Evolutionary conservation across 75 land plant species (phyloP).

Genomic region (Cryptomeria japonica): DNA sequence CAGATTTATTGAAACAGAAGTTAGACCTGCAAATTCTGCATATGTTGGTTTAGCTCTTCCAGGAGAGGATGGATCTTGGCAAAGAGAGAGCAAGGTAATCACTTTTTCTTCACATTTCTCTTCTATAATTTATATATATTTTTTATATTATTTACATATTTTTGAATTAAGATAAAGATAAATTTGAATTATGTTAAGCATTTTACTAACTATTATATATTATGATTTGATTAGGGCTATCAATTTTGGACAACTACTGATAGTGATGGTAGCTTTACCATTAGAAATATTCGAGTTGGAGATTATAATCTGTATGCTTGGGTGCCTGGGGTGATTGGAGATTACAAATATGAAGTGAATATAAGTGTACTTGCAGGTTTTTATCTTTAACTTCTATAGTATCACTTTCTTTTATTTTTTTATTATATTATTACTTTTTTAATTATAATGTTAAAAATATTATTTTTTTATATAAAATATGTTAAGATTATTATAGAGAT

Average conservation of each 20-base stretch:
- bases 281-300: slow-evolving; percentile 48
- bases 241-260: slow-evolving; percentile 79
- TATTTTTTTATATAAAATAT: too few relatives aligned
- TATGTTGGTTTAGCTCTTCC: slow-evolving; percentile 62
- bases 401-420: too few relatives aligned
- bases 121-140: too few relatives aligned
- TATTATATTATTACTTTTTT: too few relatives aligned
- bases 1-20: slow-evolving; percentile 19
- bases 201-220: neutral
- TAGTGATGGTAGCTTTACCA: slow-evolving; percentile 52
- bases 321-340: slow-evolving; percentile 82
- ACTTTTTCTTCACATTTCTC: too few relatives aligned
- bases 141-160: neutral
- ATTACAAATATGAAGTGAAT: slow-evolving; percentile 46
- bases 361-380: slow-evolving; percentile 50
- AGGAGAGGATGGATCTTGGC: slow-evolving; percentile 66
- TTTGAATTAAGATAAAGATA: neutral
- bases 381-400: too few relatives aligned
- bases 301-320: slow-evolving; percentile 72
- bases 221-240: slow-evolving; percentile 56
- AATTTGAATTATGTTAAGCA: neutral
- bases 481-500: too few relatives aligned
- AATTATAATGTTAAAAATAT: too few relatives aligned
- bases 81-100: slow-evolving; percentile 67
- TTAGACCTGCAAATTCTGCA: slow-evolving; percentile 39